Evolutionary conservation across 345 rosid genomes (phyloP), one percentile per base, ranked within the genome.

Genomic region (Eucalyptus globulus): DNA sequence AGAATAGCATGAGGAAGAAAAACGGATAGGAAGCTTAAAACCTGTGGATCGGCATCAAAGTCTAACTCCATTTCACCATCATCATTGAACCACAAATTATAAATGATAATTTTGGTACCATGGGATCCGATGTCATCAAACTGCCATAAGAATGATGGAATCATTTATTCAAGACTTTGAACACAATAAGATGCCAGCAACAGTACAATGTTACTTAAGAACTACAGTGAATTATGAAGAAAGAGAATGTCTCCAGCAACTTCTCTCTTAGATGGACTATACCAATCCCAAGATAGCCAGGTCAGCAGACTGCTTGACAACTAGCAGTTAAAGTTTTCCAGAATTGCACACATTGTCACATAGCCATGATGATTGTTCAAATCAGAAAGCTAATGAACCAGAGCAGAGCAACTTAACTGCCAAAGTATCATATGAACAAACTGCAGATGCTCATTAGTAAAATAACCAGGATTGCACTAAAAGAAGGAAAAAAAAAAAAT

Each of bases 71-170:
- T 16, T 45, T 90, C 92, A 49, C 95, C 96, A 65, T 93, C 96
- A 50, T 95, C 94, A 90, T 88, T 93, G 90, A 92, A 91, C 99
- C 99, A 98, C 89, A 98, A 87, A 91, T 98, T 98, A 93, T 97
- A 98, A 89, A 98, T 91, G 26, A 97, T 93, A 89, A 98, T 93
- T 93, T 96, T 98, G 86, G 99, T 98, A 85, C 99, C 99, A 93
- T 95, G 98, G 26, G 92, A 47, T 67, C 95, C 97, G 88, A 98
- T 89, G 91, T 96, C 95, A 87, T 95, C 95, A 94, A 96, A 95
- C 99, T 98, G 98, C 93, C 88, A 91, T 86, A 49, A 90, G 85
- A 86, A 76, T 37, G 83, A 76, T 6, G 14, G 15, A 37, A 76
- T 76, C 47, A 40, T 76, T 76, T 40, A 40, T 40, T 76, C 43